These are phyloP conservation scores for Pseudogymnoascus sp. DNA, from an alignment of 2,329 filamentous ascomycete genomes.

Conservation along the genomic window DNA sequence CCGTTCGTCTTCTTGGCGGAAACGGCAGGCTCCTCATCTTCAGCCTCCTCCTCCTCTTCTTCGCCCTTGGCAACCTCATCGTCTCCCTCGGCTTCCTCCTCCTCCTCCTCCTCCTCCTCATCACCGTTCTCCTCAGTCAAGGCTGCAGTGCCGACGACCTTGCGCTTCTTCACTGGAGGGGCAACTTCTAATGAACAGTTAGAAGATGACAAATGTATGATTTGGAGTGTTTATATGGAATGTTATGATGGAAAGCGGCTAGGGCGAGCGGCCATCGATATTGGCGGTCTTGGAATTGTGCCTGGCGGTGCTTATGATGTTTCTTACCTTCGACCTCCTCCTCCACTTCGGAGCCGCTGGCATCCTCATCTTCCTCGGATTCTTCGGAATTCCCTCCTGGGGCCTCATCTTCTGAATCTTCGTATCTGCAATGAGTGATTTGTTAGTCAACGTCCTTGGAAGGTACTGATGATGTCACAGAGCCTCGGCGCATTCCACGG, in stretches of 20 bases:
- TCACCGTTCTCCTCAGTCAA: constrained; percentile 1
- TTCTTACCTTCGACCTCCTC: constrained; percentile 18
- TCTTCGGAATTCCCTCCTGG: constrained; percentile 33
- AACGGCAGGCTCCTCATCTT: background rate
- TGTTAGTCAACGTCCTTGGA: constrained; percentile 20
- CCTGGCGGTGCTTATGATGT: background rate
- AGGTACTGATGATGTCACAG: constrained; percentile 4
- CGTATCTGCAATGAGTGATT: constrained; percentile 21
- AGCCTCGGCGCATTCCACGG: background rate
- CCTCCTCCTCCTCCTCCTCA: constrained; percentile 14
- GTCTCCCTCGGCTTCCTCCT: constrained; percentile 15
- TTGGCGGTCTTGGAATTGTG: constrained; percentile 13
- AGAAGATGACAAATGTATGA: background rate
- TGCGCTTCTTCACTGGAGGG: constrained; percentile 27
- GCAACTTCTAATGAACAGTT: constrained; percentile 17
- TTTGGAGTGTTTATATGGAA: background rate
- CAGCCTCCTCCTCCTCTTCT: constrained; percentile 10
- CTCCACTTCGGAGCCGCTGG: constrained; percentile 22
- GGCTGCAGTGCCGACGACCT: constrained; percentile 18
- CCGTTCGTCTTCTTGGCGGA: constrained; percentile 1
- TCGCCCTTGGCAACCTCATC: constrained; percentile 12
- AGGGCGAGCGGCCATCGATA: background rate
- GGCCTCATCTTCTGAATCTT: constrained; percentile 32
- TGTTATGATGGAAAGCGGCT: background rate
- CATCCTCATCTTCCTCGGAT: constrained; percentile 28